Evolutionary conservation across 176 grass and related monocot genomes (phyloP), one percentile per base, ranked within the genome.

Genomic region (Rhipidocladum racemiflorum): DNA sequence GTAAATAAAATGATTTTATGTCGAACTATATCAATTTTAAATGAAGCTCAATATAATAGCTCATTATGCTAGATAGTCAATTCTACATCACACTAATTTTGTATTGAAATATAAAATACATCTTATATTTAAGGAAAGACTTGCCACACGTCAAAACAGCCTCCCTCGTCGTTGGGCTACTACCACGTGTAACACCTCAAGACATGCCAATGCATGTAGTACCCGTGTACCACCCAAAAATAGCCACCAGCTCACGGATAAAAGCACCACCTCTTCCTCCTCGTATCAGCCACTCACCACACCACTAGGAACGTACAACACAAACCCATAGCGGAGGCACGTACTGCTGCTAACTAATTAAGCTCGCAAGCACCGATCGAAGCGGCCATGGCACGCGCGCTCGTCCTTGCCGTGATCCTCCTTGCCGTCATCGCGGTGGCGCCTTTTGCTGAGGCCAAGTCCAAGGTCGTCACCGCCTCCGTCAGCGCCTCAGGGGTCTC

Each of bases 381-480:
- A 46, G 44, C 44, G 49, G 20, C 55, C 42, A 74, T 83, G 81
- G 43, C 81, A 6, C 70, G 57, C 21, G 81, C 70, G 11, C 68
- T 83, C 15, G n/a, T 9, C 9, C 81, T 83, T 70, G 16, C 28
- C 32, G 6, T 65, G 44, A 14, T 83, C 81, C 81, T 83, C 81
- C 70, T 83, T 6, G 48, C 48, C 61, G 61, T 61, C 36, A 23
- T 65, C 6, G 60, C 23, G 16, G 71, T 84, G 46, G 70, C 60
- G 17, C 60, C 71, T 6, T n/a, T 75, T 34, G 39, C 67, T 11
- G 30, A 49, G 4, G 54, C 25, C 27, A 32, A 36, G 29, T 7
- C 49, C 17, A 10, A 61, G 57, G 1, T 4, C 4, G 14, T 24
- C 66, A 15, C 39, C 5, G 1, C 49, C 17, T 20, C 17, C n/a